A percentile compares a stretch with the other conserved stretches of the same genome.
phyloP scores from a whole-genome alignment of 129 eudicot species.

The Pittosporum tobira region DNA sequence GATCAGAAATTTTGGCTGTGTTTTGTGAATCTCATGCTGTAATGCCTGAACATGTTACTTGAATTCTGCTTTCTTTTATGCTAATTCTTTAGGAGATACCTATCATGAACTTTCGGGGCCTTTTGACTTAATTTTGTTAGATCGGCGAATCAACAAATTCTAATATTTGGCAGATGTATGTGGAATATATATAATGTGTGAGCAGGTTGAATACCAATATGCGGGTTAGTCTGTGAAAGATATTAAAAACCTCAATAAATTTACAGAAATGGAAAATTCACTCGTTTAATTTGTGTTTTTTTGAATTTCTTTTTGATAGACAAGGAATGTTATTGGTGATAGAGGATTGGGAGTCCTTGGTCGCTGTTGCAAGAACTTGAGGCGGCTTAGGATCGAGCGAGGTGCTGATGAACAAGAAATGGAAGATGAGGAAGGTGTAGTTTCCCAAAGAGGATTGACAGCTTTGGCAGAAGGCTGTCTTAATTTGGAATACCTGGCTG shows the following conservation, averaged over 20 bases:
- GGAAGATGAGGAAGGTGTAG: conserved; percentile 20
- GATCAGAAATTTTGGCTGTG: neutral
- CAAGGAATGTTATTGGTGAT: conserved; percentile 29
- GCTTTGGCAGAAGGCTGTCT: conserved; percentile 28
- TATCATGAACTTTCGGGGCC: too few relatives aligned
- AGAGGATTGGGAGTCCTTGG: conserved; percentile 28
- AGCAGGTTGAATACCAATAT: neutral
- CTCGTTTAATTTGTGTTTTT: neutral
- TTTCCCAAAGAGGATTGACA: conserved; percentile 27
- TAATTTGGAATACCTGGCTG: conserved; percentile 28
- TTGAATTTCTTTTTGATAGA: conserved; percentile 11
- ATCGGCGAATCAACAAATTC: too few relatives aligned
- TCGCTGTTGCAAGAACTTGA: conserved; percentile 21
- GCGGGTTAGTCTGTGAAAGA: neutral
- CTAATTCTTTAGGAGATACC: neutral
- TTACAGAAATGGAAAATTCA: neutral
- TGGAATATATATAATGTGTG: neutral
- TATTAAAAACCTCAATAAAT: neutral
- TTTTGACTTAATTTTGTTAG: neutral
- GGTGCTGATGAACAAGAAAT: conserved; percentile 32
- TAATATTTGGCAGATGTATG: neutral
- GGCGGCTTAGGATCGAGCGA: conserved; percentile 30
- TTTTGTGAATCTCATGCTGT: neutral
- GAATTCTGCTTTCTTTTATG: neutral
- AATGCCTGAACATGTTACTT: neutral